Evolutionary conservation across 306 rosid genomes (phyloP), one percentile per base, ranked within the genome.

Genomic region (Neltuma alba): DNA sequence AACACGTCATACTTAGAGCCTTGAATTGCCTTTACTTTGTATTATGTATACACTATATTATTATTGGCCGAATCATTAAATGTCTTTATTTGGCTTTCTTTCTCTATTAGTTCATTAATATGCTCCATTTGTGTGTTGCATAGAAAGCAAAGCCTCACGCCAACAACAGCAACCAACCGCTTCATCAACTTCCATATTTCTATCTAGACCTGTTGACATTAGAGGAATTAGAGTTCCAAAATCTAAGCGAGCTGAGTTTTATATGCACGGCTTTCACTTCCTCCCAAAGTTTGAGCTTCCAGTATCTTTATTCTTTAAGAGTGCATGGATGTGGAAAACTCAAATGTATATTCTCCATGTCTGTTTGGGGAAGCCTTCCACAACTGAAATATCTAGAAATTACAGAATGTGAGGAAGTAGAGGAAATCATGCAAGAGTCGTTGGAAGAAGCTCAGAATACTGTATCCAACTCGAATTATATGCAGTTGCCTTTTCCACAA

Each of bases 191-290:
- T 10, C 30, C 62, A 55, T 9, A 55, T 21, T 55, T 55, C 4
- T 55, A 7, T n/a, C 62, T 15, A 25, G 0, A 0, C 0, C 0
- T 0, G 7, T 8, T 55, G 5, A 0, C 0, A 7, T 55, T 55
- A 23, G 0, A 0, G 1, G 31, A 55, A 23, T 55, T 55, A 55
- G 30, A 21, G 15, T 55, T 23, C 1, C 62, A 55, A 55, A 25
- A 55, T 3, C 62, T 55, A 2, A 9, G 31, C 23, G 62, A 55
- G 62, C 15, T 23, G 2, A 21, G 28, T 55, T 9, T 10, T 4
- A 25, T 55, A 2, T 2, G 13, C 31, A 55, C 0, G 15, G 6
- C 31, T 23, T 4, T 55, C 62, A 55, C 62, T 55, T 13, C 9
- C 66, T 25, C 2, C 9, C 41, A 28, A 62, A 31, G 4, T 6